Evolutionary conservation across 495 filamentous ascomycete species (phyloP), one percentile per base, ranked within the genome.

Genomic region (Aspergillus sclerotiicarbonarius): DNA sequence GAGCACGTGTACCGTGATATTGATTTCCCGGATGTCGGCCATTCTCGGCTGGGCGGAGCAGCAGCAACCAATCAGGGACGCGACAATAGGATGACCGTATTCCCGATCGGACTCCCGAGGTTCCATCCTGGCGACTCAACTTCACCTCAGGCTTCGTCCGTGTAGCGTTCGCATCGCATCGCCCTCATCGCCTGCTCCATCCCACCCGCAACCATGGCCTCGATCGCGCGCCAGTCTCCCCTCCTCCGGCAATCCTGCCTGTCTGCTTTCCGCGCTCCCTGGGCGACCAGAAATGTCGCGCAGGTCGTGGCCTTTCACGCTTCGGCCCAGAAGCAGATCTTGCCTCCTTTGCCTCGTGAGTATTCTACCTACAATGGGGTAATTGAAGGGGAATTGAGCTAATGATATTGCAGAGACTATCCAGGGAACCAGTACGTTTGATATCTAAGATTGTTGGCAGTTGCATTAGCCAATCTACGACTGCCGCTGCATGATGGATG

Each of bases 391-490:
- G 30, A n/a, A n/a, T 37, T 25, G 19, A 8, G n/a, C n/a, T n/a
- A n/a, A n/a, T n/a, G n/a, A n/a, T n/a, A n/a, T n/a, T n/a, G n/a
- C 70, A 95, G 90, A 95, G 80, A 68, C 71, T 41, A 82, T 95
- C 57, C 71, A 90, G 44, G 90, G 90, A 81, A 88, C 88, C 63
- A 83, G 90, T 95, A 89, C 68, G 79, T 77, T 51, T n/a, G n/a
- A n/a, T n/a, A n/a, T n/a, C n/a, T n/a, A n/a, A n/a, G n/a, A 56
- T 35, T 15, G 16, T 19, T 12, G 18, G 45, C 41, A 2, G 37
- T 41, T 37, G 21, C n/a, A 19, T 16, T 8, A 31, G 8, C 25
- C 10, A 39, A 4, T 25, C 8, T 44, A 25, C 30, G 10, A 59
- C 25, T 29, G 16, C 18, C 29, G 16, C 3, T 4, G 44, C 21